Percentiles rank a stretch among this genome's conserved stretches.
Evolutionary conservation across 2,329 filamentous ascomycete genomes (phyloP).

Genomic region (Piedraia hortae): DNA sequence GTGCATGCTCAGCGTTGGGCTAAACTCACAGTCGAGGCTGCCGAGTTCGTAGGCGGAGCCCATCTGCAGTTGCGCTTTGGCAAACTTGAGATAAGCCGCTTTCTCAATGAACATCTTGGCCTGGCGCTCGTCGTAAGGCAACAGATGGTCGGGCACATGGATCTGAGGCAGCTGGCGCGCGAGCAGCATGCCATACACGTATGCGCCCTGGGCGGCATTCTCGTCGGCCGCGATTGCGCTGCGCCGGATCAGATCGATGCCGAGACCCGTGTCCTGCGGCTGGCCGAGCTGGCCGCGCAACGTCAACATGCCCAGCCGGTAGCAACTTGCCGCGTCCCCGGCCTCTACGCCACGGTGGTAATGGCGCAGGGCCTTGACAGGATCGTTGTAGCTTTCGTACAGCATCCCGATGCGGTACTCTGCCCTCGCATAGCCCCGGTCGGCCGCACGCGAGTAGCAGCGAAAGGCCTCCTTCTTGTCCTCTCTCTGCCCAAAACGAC

Average conservation of each 20-base stretch:
- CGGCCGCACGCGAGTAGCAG: slow-evolving; percentile 62
- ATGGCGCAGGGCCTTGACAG: slow-evolving; percentile 68
- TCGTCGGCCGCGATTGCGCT: slow-evolving; percentile 78
- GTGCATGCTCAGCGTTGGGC: slow-evolving; percentile 71
- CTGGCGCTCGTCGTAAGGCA: slow-evolving; percentile 42
- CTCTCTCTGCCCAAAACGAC: slow-evolving; percentile 67
- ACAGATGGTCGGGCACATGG: slow-evolving; percentile 39
- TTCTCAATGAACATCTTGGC: slow-evolving; percentile 84
- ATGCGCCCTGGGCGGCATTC: slow-evolving; percentile 87
- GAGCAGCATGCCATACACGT: slow-evolving; percentile 69
- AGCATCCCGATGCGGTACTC: slow-evolving; percentile 98
- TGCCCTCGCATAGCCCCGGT: slow-evolving; percentile 61
- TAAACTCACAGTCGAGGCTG: slow-evolving; percentile 80
- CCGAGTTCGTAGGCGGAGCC: slow-evolving; percentile 86
- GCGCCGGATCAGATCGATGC: slow-evolving; percentile 54
- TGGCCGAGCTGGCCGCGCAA: slow-evolving; percentile 82
- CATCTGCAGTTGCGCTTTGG: slow-evolving; percentile 93
- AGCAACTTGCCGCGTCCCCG: slow-evolving; percentile 67
- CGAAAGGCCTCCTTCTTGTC: slow-evolving; percentile 89
- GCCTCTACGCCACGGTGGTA: slow-evolving; percentile 58
- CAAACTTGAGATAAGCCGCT: slow-evolving; percentile 81
- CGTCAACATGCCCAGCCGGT: slow-evolving; percentile 89
- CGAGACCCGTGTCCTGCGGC: slow-evolving; percentile 48
- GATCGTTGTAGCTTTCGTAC: slow-evolving; percentile 83
- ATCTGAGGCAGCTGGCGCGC: slow-evolving; percentile 81